Percentiles rank a stretch among this genome's conserved stretches.
These are phyloP conservation scores for Epichloe coenophiala DNA, from an alignment of 2,329 filamentous ascomycete genomes.

Conservation along the genomic window DNA sequence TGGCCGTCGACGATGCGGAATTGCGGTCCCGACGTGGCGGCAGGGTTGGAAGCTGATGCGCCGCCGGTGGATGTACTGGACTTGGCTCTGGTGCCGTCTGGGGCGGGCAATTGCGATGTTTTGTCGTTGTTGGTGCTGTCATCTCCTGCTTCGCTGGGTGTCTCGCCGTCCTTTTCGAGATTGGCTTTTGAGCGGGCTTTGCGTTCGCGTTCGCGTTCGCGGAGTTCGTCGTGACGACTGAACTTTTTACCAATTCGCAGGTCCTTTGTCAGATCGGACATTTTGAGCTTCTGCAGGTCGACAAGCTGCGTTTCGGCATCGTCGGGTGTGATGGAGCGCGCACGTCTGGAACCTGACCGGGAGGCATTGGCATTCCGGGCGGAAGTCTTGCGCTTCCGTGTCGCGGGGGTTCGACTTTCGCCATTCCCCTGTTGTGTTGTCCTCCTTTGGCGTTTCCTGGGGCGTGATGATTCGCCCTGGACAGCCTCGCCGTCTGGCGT, in stretches of 20 bases:
- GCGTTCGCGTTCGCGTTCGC: constrained; percentile 51
- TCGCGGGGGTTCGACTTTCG: constrained; percentile 9
- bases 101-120: constrained; percentile 7
- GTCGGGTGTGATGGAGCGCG: constrained; percentile 44
- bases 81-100: constrained; percentile 4
- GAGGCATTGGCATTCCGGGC: constrained; percentile 10
- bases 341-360: constrained; percentile 17
- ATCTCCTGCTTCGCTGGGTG: constrained; percentile 9
- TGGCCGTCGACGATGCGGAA: constrained; percentile 58
- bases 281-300: constrained; percentile 52
- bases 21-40: constrained; percentile 30
- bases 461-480: constrained; percentile 5
- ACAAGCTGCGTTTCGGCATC: constrained; percentile 50
- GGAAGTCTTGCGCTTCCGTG: constrained; percentile 16
- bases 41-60: constrained; percentile 6
- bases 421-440: constrained; percentile 11
- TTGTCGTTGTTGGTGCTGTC: constrained; percentile 2
- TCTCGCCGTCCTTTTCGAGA: constrained; percentile 14
- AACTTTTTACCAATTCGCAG: constrained; percentile 64
- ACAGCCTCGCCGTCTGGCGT: constrained; percentile 1
- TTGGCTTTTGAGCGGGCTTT: constrained; percentile 23
- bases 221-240: constrained; percentile 58
- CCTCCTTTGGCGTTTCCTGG: constrained; percentile 21
- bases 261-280: constrained; percentile 60
- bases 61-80: constrained; percentile 5